Conservation (phyloP, 441 rosid species). For the Pelargonium cotyledonis region DNA sequence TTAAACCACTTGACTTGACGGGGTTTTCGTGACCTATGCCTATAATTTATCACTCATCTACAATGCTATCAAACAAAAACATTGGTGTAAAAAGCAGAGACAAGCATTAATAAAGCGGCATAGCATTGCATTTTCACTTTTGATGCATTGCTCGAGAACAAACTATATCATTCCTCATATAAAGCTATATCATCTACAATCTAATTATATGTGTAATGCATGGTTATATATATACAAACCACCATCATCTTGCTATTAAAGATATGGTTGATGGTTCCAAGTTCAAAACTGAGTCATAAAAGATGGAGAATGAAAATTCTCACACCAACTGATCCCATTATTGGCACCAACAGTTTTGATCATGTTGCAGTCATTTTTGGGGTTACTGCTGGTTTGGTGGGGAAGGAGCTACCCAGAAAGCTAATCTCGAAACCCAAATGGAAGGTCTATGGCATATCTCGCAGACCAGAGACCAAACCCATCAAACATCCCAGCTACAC, state of each 20-base stretch:
- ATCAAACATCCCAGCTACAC: constrained; percentile 35
- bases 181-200: no score
- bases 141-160: no score
- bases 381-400: constrained; percentile 62
- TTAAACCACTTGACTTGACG: no score
- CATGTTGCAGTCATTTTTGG: constrained; percentile 43
- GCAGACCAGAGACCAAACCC: constrained; percentile 35
- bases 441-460: constrained; percentile 58
- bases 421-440: constrained; percentile 36
- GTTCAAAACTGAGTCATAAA: neutral
- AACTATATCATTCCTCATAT: no score
- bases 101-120: no score
- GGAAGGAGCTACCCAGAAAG: constrained; percentile 42
- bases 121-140: no score
- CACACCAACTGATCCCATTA: neutral
- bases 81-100: no score
- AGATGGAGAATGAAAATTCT: neutral
- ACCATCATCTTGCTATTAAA: neutral
- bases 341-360: neutral
- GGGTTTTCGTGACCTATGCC: no score
- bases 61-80: no score
- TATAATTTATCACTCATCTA: no score
- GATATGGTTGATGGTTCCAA: neutral
- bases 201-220: no score
- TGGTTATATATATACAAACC: no score